Evolutionary conservation across 495 filamentous ascomycete species (phyloP), one percentile per base, ranked within the genome.

Genomic region (Aspergillus sparsus): DNA sequence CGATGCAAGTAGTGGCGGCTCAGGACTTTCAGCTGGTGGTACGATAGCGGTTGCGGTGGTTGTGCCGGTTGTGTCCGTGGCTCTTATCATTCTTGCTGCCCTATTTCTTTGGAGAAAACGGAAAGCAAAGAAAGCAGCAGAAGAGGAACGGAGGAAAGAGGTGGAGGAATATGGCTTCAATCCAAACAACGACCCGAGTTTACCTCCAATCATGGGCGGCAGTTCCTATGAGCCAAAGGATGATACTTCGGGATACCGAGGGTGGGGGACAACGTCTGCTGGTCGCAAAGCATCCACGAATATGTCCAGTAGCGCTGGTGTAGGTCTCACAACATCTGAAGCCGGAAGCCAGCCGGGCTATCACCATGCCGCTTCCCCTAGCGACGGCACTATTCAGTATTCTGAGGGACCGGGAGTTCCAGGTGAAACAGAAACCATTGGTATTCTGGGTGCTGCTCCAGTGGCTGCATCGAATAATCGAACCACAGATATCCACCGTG

Each of bases 131-230:
- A 96, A 89, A 76, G 87, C 87, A 45, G 87, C 85, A n/a, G 90
- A 90, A 65, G 94, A 97, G 62, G 85, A 91, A 52, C 82, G 94
- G 54, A 83, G 92, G 55, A 96, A 97, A 73, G 95, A 98, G 69
- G 90, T 96, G 3, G 93, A 97, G 70, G 94, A 97, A 65, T 97
- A 97, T 70, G 88, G 87, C 18, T 97, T 92, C 78, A 98, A 97
- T 69, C 94, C 93, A 7, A 98, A 97, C 73, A 85, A 91, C 56
- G 93, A 96, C 67, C 92, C 94, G 2, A 89, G 89, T 5, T 75
- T 93, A 4, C 91, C 92, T 21, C 81, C 81, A 6, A 79, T 90
- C n/a, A 76, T 74, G 31, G 71, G 70, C 32, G 83, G 73, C 47
- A 81, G 76, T 49, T 77, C 73, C 6, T 83, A 80, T 59, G 71